phyloP scores from a whole-genome alignment of 306 rosid genomes.

The Boehmeria nivea region DNA sequence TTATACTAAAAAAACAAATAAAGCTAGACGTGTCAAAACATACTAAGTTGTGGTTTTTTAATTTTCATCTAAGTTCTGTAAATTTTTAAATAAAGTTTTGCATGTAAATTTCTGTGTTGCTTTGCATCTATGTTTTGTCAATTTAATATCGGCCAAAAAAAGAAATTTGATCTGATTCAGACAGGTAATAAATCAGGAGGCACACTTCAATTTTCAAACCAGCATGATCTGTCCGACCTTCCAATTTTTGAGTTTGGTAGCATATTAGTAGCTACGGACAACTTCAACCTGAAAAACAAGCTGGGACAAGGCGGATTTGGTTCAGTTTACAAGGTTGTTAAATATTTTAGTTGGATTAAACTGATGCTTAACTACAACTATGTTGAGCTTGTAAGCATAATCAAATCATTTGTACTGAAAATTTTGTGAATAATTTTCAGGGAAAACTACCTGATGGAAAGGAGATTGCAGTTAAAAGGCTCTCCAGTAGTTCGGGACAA shows the following conservation, averaged over 20 bases:
- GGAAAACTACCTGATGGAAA: conserved; percentile 26
- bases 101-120: no score
- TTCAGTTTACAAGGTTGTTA: conserved; percentile 22
- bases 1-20: no score
- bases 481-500: conserved; percentile 31
- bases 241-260: conserved; percentile 5
- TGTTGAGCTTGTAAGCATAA: background rate
- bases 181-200: background rate
- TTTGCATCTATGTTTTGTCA: no score
- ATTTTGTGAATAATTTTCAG: conserved; percentile 13
- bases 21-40: no score
- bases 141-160: no score
- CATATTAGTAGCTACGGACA: conserved; percentile 8
- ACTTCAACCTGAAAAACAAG: conserved; percentile 15
- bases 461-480: conserved; percentile 34
- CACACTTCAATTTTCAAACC: background rate
- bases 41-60: no score
- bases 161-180: no score
- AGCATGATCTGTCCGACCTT: conserved; percentile 11
- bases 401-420: no score
- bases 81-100: no score
- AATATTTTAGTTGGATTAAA: background rate
- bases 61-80: no score
- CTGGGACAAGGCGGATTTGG: conserved; percentile 32
- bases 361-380: no score